Evolutionary conservation across 257 asterid species (phyloP).

Genomic region (Jasminum sambac): DNA sequence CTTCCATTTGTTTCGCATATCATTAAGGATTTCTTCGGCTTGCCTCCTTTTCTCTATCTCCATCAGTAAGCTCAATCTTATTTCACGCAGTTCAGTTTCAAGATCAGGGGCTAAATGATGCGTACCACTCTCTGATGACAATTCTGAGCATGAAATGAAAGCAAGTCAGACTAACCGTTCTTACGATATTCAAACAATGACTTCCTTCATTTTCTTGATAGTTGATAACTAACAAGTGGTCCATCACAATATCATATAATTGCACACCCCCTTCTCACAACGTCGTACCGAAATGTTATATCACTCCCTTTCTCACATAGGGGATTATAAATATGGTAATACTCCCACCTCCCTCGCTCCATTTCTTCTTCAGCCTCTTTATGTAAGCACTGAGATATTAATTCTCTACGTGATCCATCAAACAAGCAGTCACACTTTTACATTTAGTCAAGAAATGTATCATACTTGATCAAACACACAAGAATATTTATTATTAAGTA

Average conservation of each 20-base stretch:
- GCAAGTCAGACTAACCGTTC: constrained; percentile 21
- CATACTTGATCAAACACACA: not conserved
- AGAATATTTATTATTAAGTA: constrained; percentile 6
- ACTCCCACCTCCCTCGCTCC: constrained; percentile 1
- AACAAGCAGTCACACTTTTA: not conserved
- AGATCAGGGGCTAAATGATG: constrained; percentile 46
- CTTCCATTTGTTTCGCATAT: constrained; percentile 64
- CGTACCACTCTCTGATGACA: constrained; percentile 65
- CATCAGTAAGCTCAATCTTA: constrained; percentile 63
- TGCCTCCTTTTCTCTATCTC: constrained; percentile 87
- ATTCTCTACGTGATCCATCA: constrained; percentile 7
- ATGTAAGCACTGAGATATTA: not conserved
- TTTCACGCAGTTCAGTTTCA: constrained; percentile 74
- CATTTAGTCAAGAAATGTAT: constrained; percentile 19
- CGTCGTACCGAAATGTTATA: too few species aligned
- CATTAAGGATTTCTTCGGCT: constrained; percentile 70
- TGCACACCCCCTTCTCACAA: too few species aligned
- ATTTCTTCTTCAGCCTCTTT: not conserved
- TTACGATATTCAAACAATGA: constrained; percentile 16
- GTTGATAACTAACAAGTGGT: constrained; percentile 5
- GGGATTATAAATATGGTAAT: too few species aligned
- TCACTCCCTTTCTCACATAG: too few species aligned
- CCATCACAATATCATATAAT: not conserved
- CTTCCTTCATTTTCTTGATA: not conserved
- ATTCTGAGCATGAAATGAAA: constrained; percentile 54